phyloP scores from a whole-genome alignment of 2,329 filamentous ascomycete species.

The Fusarium agapanthi region DNA sequence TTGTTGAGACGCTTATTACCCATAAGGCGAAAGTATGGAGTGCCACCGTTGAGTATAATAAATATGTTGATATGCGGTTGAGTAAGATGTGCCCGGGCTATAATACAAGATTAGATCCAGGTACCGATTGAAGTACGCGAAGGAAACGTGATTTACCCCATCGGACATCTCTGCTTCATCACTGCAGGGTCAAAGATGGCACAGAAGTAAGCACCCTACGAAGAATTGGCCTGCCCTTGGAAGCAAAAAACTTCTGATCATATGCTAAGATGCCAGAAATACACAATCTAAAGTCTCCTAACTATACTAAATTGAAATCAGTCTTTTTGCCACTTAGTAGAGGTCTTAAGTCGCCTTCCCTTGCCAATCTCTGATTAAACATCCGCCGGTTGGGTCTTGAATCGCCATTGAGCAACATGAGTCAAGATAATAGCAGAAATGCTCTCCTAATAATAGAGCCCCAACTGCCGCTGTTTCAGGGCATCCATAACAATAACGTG shows the following conservation, averaged over 20 bases:
- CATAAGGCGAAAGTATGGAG: not conserved
- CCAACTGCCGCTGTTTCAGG: slow-evolving; percentile 6
- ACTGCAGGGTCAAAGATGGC: too few relatives aligned
- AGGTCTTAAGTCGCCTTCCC: not conserved
- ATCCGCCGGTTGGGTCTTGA: not conserved
- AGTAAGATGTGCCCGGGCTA: not conserved
- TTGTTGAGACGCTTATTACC: not conserved
- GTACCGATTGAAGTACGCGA: not conserved
- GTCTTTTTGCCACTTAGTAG: not conserved
- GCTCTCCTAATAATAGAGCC: not conserved
- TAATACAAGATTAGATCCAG: not conserved
- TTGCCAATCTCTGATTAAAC: not conserved
- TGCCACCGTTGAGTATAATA: not conserved
- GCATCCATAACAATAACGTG: not conserved
- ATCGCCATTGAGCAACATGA: not conserved
- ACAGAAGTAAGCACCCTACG: too few relatives aligned
- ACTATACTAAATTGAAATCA: not conserved
- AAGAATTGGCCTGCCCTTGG: not conserved
- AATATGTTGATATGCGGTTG: not conserved
- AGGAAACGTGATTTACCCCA: not conserved
- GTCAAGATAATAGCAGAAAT: not conserved
- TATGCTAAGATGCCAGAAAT: not conserved
- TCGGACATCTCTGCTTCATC: not conserved
- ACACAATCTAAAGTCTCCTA: not conserved
- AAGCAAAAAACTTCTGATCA: not conserved